Evolutionary conservation across 306 rosid genomes (phyloP).

Genomic region (Vigna radiata): DNA sequence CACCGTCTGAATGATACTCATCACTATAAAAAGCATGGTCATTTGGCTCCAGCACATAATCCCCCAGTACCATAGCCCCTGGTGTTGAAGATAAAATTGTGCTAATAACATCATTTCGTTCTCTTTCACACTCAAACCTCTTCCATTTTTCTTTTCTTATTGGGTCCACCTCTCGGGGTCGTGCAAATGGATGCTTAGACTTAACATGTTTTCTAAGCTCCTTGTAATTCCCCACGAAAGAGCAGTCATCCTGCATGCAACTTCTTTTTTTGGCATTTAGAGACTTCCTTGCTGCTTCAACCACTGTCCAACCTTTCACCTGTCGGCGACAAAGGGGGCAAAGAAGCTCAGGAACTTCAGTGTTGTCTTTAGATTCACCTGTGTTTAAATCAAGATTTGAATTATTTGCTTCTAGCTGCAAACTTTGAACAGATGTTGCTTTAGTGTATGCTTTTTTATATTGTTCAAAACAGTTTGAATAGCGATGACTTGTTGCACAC

Average conservation of each 20-base stretch:
- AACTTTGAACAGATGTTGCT: constrained; percentile 57
- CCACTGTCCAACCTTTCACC: constrained; percentile 99
- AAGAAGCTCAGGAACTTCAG: constrained; percentile 75
- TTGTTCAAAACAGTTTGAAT: constrained; percentile 94
- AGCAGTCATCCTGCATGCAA: constrained; percentile 89
- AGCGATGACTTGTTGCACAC: constrained; percentile 94
- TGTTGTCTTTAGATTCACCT: constrained; percentile 55
- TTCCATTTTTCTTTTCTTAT: constrained; percentile 87
- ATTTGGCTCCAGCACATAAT: constrained; percentile 91
- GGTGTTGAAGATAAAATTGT: constrained; percentile 89
- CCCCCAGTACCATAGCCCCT: constrained; percentile 92
- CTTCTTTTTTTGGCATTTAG: constrained; percentile 88
- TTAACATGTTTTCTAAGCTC: constrained; percentile 86
- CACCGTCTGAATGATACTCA: constrained; percentile 69
- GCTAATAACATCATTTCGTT: constrained; percentile 92
- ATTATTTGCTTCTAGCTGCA: constrained; percentile 52
- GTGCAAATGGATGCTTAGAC: constrained; percentile 86
- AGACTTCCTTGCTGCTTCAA: constrained; percentile 83
- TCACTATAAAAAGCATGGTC: constrained; percentile 61
- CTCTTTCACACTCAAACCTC: constrained; percentile 85
- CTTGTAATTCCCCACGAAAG: constrained; percentile 78
- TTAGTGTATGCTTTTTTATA: constrained; percentile 90
- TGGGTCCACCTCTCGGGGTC: constrained; percentile 95
- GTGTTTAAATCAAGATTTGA: constrained; percentile 52
- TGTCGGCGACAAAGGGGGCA: constrained; percentile 97